Base-by-base conservation (phyloP, 345 rosid species). In the Raphanus raphanistrum region DNA sequence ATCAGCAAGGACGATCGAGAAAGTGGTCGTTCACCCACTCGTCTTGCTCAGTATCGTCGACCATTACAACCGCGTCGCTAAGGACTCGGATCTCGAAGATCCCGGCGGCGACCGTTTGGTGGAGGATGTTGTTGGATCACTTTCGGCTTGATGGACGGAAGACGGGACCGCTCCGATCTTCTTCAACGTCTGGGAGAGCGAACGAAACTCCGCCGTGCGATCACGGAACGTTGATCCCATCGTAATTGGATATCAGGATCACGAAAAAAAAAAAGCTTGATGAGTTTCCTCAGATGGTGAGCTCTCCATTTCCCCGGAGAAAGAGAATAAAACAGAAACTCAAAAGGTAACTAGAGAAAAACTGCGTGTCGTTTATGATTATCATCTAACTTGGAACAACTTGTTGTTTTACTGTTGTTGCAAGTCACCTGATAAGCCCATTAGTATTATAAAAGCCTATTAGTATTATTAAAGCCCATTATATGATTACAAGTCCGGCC, bases 151-250 rank as follows among this genome's bases (percentile, higher is more conserved):
- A 74, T 78, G 7, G 28, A 64, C 73, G 63, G 84, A 21, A 21
- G 0, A 68, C 12, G 85, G 17, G 76, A 76, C 43, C 66, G 90
- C 89, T 71, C 89, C 94, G 69, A 92, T 85, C 84, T 80, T 92
- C 84, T 81, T 88, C 76, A 94, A 79, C 0, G 95, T 87, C 65
- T 89, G 85, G 35, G 86, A 81, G 15, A 94, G 84, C 8, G 93
- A 89, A 75, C 84, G 84, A 82, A 94, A 92, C 90, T 94, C 97
- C 41, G 81, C 82, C 82, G 96, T 89, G 65, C 93, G 93, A 87
- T 94, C 98, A 29, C 97, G 68, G 81, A 64, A 89, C 4, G 88
- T 64, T 12, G 87, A 80, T 16, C 82, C 88, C 96, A 91, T 94
- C 69, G 68, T 17, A 15, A 60, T 13, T 54, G 59, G 52, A 79